phyloP scores from a whole-genome alignment of 2,329 filamentous ascomycete species.

The Thelonectria rubi region DNA sequence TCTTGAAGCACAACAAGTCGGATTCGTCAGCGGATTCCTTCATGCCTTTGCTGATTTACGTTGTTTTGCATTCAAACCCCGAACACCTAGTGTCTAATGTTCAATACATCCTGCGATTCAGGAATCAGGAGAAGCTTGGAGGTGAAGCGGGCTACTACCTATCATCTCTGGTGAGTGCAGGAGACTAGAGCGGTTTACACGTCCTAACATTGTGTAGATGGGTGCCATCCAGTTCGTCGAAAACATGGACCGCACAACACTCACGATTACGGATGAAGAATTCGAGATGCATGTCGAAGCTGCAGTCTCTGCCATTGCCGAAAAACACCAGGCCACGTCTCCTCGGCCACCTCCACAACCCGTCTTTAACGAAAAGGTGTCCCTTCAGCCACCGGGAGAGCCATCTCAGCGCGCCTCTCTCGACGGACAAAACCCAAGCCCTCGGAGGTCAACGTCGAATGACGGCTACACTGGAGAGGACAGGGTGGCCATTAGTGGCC shows the following conservation, averaged over 20 bases:
- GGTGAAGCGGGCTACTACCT: slow-evolving; percentile 99
- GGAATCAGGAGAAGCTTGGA: slow-evolving; percentile 95
- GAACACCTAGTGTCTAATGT: slow-evolving; percentile 97
- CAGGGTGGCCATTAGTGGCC: slow-evolving; percentile 80
- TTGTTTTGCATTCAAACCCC: slow-evolving; percentile 92
- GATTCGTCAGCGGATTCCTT: slow-evolving; percentile 98
- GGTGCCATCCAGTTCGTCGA: slow-evolving; percentile 97
- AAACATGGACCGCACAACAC: slow-evolving; percentile 89
- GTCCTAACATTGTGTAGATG: slow-evolving; percentile 62
- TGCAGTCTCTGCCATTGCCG: slow-evolving; percentile 93
- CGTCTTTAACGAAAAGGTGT: slow-evolving; percentile 57
- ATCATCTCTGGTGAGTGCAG: slow-evolving; percentile 77
- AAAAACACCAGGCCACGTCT: slow-evolving; percentile 75
- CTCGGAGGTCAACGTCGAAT: slow-evolving; percentile 64
- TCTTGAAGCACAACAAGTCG: slow-evolving; percentile 89
- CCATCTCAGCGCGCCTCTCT: slow-evolving; percentile 53
- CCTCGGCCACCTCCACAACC: slow-evolving; percentile 52
- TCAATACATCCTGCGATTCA: slow-evolving; percentile 95
- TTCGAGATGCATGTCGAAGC: slow-evolving; percentile 97
- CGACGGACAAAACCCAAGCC: slow-evolving; percentile 50
- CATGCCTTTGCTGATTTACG: slow-evolving; percentile 93
- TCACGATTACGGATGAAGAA: slow-evolving; percentile 93
- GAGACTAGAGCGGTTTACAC: not conserved
- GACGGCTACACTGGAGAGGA: slow-evolving; percentile 71
- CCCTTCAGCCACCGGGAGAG: slow-evolving; percentile 35